Evolutionary conservation across 2,329 filamentous ascomycete genomes (phyloP).

Genomic region (Calonectria ilicicola): DNA sequence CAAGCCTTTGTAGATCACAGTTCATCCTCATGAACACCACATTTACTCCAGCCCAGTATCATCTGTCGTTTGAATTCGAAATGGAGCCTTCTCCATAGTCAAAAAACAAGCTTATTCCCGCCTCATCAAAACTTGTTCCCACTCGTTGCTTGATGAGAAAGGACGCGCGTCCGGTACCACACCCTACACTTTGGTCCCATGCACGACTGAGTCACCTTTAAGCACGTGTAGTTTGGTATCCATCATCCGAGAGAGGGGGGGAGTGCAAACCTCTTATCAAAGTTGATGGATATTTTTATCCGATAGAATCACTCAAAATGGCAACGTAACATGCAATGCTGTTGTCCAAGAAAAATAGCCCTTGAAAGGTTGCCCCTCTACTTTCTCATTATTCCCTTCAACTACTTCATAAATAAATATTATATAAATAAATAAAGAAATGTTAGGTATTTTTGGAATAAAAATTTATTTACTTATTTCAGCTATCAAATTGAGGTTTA

Average conservation of each 20-base stretch:
- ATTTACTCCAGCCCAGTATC: neutral
- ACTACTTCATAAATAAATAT: too few species aligned
- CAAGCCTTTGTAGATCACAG: neutral
- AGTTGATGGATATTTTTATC: too few species aligned
- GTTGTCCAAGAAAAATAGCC: too few species aligned
- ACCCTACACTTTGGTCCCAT: neutral
- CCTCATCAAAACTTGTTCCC: neutral
- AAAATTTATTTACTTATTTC: too few species aligned
- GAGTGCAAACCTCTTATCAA: too few species aligned
- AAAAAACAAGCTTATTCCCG: conserved; percentile 23
- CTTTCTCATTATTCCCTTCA: too few species aligned
- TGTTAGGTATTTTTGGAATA: too few species aligned
- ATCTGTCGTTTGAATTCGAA: conserved; percentile 3
- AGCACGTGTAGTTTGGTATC: neutral
- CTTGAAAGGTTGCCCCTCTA: too few species aligned
- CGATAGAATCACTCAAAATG: too few species aligned
- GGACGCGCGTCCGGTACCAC: conserved; percentile 20
- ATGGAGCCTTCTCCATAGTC: neutral
- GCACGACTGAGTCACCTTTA: neutral
- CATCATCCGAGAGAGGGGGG: neutral
- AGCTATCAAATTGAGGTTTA: too few species aligned
- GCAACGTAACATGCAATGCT: too few species aligned
- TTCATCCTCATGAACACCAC: neutral
- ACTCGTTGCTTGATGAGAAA: neutral
- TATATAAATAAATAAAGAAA: too few species aligned